Base-by-base conservation (phyloP, 164 flowering plant species). In the Tetracentron sinense region DNA sequence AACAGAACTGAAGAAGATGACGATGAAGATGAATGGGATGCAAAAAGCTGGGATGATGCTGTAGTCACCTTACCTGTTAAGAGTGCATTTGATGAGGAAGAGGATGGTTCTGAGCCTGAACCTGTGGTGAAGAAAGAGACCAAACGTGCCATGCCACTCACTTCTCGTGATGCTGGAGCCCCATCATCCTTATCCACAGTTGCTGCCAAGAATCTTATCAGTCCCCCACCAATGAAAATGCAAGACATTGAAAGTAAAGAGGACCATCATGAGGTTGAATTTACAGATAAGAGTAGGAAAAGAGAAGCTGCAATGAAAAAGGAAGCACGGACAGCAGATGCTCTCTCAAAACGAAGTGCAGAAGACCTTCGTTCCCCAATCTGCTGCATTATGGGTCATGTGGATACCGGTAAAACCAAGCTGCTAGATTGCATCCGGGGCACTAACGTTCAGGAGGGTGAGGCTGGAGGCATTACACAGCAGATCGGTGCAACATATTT, bases 391-490 rank as follows among this genome's bases (percentile, higher is more conserved):
- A 90, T 95, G 91, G 99, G 99, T 17, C 99, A 95, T 75, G 99
- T 95, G 63, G 99, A 95, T 75, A 95, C 99, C 61, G 99, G 99
- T 57, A 95, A 95, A 72, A 95, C 99, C 50, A 95, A 95, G 78
- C 81, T 95, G 55, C 82, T 95, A 61, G 99, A 95, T 80, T 91
- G 97, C 75, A 92, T 95, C 25, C 77, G 99, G 56, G 88, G 99
- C 46, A 95, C 99, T 49, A 92, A 95, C 79, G 99, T 95, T 72
- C 99, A 95, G 78, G 97, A 88, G 74, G 99, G 99, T 62, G 99
- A 95, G 76, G 99, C 99, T 61, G 99, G 99, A 58, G 99, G 99
- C n/a, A 95, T 95, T 66, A 95, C 99, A 2, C 99, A 91, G 69
- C 99, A 95, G 76, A 95, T 95, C 72, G 99, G 99, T 51, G 99